Evolutionary conservation across 148 eudicot genomes (phyloP).

Genomic region (Amaranthus cruentus): DNA sequence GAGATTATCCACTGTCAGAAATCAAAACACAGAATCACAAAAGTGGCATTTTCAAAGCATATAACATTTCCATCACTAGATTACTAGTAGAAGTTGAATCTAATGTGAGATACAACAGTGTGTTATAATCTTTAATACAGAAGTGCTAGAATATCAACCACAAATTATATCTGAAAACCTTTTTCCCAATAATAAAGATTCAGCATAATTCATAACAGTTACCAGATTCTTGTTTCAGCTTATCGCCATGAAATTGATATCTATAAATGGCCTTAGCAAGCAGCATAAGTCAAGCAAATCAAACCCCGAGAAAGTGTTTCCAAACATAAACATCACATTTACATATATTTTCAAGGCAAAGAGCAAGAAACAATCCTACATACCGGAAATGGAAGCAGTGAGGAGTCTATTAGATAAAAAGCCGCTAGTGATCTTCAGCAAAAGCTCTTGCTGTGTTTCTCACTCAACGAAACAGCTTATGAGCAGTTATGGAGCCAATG

Average conservation of each 20-base stretch:
- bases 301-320: neutral
- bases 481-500: conserved; percentile 61
- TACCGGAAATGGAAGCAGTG: conserved; percentile 38
- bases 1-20: conserved; percentile 15
- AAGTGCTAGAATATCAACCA: conserved; percentile 15
- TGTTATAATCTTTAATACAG: neutral
- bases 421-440: conserved; percentile 79
- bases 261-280: conserved; percentile 26
- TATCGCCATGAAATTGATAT: neutral
- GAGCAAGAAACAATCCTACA: neutral
- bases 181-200: neutral
- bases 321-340: neutral
- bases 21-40: conserved; percentile 4
- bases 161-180: neutral
- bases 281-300: conserved; percentile 12
- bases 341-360: neutral
- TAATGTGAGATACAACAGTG: conserved; percentile 7
- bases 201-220: conserved; percentile 21
- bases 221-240: neutral
- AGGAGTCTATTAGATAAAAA: conserved; percentile 39
- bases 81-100: conserved; percentile 15
- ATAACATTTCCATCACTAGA: conserved; percentile 13
- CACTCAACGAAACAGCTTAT: conserved; percentile 59
- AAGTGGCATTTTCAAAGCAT: neutral
- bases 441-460: conserved; percentile 59